Conservation (phyloP, 2,329 filamentous ascomycete species). For the Fusarium goolgardi region DNA sequence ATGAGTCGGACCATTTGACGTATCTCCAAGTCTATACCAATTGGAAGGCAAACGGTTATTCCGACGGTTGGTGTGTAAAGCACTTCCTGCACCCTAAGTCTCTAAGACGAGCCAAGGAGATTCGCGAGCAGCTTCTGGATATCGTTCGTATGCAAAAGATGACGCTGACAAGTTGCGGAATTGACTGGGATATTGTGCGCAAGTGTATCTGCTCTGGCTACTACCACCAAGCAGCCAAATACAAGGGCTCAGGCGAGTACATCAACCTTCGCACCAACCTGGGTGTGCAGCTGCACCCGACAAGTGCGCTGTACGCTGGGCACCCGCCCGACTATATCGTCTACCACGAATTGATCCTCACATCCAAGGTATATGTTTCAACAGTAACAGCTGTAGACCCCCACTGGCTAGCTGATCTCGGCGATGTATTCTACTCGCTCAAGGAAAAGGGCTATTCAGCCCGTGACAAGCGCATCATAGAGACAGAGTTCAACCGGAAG, state of each 20-base stretch:
- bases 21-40: conserved; percentile 95
- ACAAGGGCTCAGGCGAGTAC: conserved; percentile 97
- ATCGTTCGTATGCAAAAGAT: conserved; percentile 97
- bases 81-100: conserved; percentile 98
- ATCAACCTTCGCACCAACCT: conserved; percentile 96
- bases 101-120: conserved; percentile 89
- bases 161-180: conserved; percentile 86
- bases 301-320: conserved; percentile 91
- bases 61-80: conserved; percentile 89
- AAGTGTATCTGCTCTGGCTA: conserved; percentile 98
- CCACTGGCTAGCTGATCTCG: conserved; percentile 95
- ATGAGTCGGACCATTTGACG: conserved; percentile 95
- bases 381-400: conserved; percentile 96
- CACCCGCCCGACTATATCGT: conserved; percentile 97
- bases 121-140: conserved; percentile 90
- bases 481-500: conserved; percentile 90
- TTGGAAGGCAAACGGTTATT: conserved; percentile 91
- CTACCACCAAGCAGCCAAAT: conserved; percentile 96
- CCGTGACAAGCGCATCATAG: conserved; percentile 85
- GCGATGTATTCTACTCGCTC: conserved; percentile 95
- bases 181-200: conserved; percentile 95
- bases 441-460: conserved; percentile 97
- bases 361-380: conserved; percentile 97
- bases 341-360: conserved; percentile 97
- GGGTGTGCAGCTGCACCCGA: conserved; percentile 93